Evolutionary conservation across 1,284 basidiomycete genomes (phyloP), one percentile per base, ranked within the genome.

Genomic region (Sporisorium reilianum): DNA sequence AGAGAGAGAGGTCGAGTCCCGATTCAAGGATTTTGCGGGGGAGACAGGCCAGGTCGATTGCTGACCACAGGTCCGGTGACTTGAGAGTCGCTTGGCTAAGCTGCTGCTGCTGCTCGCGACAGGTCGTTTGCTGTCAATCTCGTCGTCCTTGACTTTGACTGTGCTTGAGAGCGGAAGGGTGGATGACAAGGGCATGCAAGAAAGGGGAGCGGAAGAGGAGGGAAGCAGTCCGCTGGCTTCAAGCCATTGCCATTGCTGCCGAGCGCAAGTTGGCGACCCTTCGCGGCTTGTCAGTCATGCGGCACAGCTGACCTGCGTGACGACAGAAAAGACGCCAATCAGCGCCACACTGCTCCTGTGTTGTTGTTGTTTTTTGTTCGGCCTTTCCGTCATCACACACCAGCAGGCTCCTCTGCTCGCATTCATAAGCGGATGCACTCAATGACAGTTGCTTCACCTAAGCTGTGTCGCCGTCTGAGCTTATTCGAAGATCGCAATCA

Each of bases 291-390:
- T 12, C 42, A 6, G 32, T 36, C 32, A 34, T 23, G 14, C 22
- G 12, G 49, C 50, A 26, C 8, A 16, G 34, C 49, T 18, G 25
- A 51, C 50, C 36, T 51, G 50, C 50, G 50, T 51, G 50, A 51
- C 50, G 23, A 51, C 50, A n/a, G n/a, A n/a, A 25, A 18, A 16
- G 20, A 50, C 32, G 48, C 48, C 48, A 50, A 23, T 23, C 32
- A 16, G 34, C 50, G 50, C 50, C 50, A 51, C 50, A 20, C 6
- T 41, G 38, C 38, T 41, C n/a, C 8, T 34, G 11, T 38, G 36
- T n/a, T n/a, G n/a, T 4, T 18, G 2, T 30, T 30, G 28, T 6
- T 38, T 51, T 51, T 36, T 18, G 16, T 9, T 36, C 34, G 20
- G 49, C 49, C 49, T 20, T 36, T 22, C 32, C 20, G 20, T 50